A percentile compares a stretch with the other conserved stretches of the same genome.
phyloP scores from a whole-genome alignment of 2,329 filamentous ascomycete species.

The Emmonsiellopsis sp. region DNA sequence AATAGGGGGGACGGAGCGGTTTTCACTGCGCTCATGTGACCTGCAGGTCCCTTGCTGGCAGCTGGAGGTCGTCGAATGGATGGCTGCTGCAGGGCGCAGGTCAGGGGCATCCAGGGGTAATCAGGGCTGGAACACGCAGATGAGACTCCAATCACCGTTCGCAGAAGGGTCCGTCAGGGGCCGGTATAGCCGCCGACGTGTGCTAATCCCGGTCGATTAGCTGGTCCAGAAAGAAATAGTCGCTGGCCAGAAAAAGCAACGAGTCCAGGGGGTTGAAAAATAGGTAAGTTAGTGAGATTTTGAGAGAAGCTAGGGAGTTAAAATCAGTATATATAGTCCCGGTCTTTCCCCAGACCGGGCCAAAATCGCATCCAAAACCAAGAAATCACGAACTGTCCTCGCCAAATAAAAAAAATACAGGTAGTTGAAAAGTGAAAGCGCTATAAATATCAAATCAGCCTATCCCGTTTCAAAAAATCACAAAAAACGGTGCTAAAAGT shows the following conservation, averaged over 20 bases:
- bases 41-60: background rate
- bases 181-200: background rate
- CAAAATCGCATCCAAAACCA: slow-evolving; percentile 8
- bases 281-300: background rate
- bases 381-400: slow-evolving; percentile 4
- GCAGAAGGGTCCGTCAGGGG: background rate
- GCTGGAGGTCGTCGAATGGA: background rate
- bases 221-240: background rate
- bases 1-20: background rate
- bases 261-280: background rate
- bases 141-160: background rate
- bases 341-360: background rate
- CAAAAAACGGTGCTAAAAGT: background rate
- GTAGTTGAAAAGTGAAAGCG: background rate
- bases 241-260: slow-evolving; percentile 1
- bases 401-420: slow-evolving; percentile 1
- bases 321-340: background rate
- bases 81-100: background rate
- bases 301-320: background rate
- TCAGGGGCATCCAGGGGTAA: background rate
- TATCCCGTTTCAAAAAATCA: background rate
- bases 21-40: background rate
- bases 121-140: background rate
- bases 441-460: background rate
- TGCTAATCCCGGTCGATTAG: background rate